Conservation (phyloP, 139 green algal species). For the Gonium pectorale region DNA sequence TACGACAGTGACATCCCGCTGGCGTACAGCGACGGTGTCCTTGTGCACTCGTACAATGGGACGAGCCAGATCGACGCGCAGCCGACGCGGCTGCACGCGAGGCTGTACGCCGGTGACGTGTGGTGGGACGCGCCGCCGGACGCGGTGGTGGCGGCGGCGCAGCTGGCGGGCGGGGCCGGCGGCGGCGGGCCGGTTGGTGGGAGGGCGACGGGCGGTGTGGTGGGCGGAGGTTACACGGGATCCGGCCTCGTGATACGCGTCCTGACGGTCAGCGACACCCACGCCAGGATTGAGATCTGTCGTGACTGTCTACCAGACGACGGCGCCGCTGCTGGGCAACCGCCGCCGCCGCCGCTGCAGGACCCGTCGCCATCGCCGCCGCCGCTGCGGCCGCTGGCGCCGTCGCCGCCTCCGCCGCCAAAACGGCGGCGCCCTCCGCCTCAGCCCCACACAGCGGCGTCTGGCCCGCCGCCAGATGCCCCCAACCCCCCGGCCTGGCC, state of each 20-base stretch:
- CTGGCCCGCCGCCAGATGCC: too few species aligned
- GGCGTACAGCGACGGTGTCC: not conserved
- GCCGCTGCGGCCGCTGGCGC: not conserved
- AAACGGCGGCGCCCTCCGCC: too few species aligned
- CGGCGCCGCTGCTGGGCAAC: too few species aligned
- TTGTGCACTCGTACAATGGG: slow-evolving; percentile 11
- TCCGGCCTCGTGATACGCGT: not conserved
- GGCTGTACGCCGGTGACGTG: not conserved
- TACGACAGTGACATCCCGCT: slow-evolving; percentile 28
- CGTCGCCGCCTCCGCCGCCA: not conserved
- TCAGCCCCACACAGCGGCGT: too few species aligned
- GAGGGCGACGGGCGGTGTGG: not conserved
- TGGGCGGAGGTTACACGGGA: not conserved
- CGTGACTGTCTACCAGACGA: slow-evolving; percentile 11
- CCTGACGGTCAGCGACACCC: not conserved
- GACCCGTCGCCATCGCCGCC: not conserved
- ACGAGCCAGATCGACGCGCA: not conserved
- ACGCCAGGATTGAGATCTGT: not conserved
- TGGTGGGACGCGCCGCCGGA: slow-evolving; percentile 21
- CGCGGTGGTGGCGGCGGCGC: not conserved
- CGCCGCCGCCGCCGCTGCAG: not conserved
- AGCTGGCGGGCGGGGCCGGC: not conserved
- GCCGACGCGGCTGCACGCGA: not conserved
- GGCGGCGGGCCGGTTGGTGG: not conserved
- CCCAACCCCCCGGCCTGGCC: too few species aligned